Conservation (phyloP, 2,329 filamentous ascomycete genomes). For the Ophiostoma himal-ulmi region DNA sequence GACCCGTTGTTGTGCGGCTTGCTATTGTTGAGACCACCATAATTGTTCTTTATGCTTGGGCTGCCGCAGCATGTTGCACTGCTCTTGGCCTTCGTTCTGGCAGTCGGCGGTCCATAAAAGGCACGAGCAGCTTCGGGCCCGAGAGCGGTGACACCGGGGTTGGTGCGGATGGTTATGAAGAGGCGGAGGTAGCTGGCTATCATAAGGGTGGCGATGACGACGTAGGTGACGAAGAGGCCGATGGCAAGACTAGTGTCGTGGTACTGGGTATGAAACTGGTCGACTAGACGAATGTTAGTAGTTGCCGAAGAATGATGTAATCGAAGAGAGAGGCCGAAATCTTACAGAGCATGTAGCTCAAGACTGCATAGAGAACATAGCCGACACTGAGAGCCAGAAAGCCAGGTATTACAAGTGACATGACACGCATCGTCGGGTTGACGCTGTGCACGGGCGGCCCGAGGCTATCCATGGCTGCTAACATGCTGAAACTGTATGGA, state of each 20-base stretch:
- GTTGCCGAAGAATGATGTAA: not conserved
- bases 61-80: conserved; percentile 12
- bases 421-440: conserved; percentile 20
- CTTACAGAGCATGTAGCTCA: conserved; percentile 63
- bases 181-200: conserved; percentile 65
- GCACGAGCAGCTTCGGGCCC: conserved; percentile 35
- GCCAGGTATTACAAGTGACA: conserved; percentile 53
- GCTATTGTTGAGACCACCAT: not conserved
- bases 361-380: conserved; percentile 66
- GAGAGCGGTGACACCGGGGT: conserved; percentile 71
- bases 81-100: conserved; percentile 24
- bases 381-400: conserved; percentile 60
- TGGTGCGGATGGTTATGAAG: conserved; percentile 58
- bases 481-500: not conserved
- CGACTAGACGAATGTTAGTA: conserved; percentile 45
- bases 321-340: conserved; percentile 24
- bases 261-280: conserved; percentile 57
- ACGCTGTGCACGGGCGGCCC: conserved; percentile 22
- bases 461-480: not conserved
- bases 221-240: conserved; percentile 61
- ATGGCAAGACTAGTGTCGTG: conserved; percentile 54
- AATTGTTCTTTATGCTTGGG: conserved; percentile 14
- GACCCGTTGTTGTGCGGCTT: conserved; percentile 17
- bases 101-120: conserved; percentile 17
- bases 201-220: conserved; percentile 63